These are phyloP conservation scores for Elongisporangium prolatum DNA, from an alignment of 352 stramenopile species.

Conservation along the genomic window DNA sequence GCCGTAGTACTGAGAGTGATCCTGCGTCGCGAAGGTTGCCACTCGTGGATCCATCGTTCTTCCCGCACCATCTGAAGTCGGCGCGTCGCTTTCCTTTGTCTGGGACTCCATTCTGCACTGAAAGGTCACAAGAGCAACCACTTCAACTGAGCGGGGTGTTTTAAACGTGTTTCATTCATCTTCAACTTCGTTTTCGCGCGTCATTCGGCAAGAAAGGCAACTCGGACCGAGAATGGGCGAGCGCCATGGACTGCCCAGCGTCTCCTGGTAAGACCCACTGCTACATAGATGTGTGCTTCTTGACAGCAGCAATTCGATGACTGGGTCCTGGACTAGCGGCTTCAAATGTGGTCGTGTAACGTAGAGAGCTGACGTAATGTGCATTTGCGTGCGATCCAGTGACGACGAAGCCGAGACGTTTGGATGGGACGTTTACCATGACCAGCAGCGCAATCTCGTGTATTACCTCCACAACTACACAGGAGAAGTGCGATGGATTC, in stretches of 20 bases:
- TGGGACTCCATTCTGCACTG: background rate
- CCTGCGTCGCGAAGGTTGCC: background rate
- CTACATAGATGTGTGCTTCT: background rate
- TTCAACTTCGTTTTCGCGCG: background rate
- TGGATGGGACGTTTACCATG: conserved; percentile 52
- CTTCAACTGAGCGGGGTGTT: background rate
- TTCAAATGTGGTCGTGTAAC: background rate
- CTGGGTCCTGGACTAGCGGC: background rate
- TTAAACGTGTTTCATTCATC: background rate
- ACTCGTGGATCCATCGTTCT: background rate
- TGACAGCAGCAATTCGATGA: background rate
- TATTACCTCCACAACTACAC: conserved; percentile 71
- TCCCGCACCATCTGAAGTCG: background rate
- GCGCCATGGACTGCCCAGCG: background rate
- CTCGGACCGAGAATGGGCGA: background rate
- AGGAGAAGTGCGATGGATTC: conserved; percentile 67
- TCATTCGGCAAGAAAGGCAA: background rate
- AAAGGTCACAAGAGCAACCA: background rate
- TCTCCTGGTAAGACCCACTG: background rate
- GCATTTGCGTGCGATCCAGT: background rate
- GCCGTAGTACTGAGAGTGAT: background rate
- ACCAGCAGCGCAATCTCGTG: conserved; percentile 35
- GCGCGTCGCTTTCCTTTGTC: background rate
- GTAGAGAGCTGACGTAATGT: background rate
- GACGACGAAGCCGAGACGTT: conserved; percentile 25